Evolutionary conservation across 106 monocot genomes (phyloP).

Genomic region (Dioscorea dumetorum): DNA sequence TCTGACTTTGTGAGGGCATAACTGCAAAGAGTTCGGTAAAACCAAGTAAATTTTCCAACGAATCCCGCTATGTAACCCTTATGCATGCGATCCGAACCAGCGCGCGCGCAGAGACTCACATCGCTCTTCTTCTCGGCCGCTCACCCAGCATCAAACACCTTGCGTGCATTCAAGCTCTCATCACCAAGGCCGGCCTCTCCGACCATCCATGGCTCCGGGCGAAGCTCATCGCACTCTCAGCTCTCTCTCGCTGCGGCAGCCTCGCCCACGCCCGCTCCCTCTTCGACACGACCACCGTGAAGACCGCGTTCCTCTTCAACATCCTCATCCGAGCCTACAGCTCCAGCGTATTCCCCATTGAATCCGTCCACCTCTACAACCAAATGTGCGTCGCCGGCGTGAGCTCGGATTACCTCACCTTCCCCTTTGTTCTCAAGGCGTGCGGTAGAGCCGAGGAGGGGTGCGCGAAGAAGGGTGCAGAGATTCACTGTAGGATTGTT

Average conservation of each 20-base stretch:
- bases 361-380: constrained; percentile 46
- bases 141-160: constrained; percentile 22
- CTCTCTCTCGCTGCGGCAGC: constrained; percentile 30
- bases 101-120: not conserved
- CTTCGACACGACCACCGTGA: constrained; percentile 9
- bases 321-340: constrained; percentile 47
- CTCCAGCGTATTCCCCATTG: constrained; percentile 27
- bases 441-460: constrained; percentile 14
- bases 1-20: too few species aligned
- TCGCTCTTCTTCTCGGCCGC: constrained; percentile 10
- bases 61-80: too few species aligned
- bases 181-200: constrained; percentile 34
- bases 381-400: constrained; percentile 20
- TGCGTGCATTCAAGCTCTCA: constrained; percentile 24
- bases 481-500: constrained; percentile 41
- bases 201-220: constrained; percentile 9
- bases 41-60: too few species aligned
- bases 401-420: constrained; percentile 20
- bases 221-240: constrained; percentile 35
- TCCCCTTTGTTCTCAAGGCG: constrained; percentile 50
- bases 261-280: constrained; percentile 37
- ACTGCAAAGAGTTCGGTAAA: too few species aligned
- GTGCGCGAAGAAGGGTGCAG: constrained; percentile 22
- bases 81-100: too few species aligned
- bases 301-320: constrained; percentile 19